Conservation (phyloP, 1,284 basidiomycete species). For the Caloboletus firmus region DNA sequence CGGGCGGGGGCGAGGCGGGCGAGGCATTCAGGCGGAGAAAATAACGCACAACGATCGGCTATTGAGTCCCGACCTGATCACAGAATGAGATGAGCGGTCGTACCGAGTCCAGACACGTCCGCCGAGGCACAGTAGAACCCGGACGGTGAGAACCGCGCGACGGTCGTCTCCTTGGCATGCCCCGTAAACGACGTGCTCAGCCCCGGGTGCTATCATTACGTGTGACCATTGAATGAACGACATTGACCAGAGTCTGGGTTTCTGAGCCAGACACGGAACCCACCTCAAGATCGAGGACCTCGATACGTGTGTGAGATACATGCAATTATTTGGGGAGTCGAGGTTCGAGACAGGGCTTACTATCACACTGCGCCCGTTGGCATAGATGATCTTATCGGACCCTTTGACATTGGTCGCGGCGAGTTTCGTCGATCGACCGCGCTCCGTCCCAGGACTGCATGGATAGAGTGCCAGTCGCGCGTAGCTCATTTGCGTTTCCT, state of each 20-base stretch:
- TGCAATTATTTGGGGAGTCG: neutral
- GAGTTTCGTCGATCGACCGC: slow-evolving; percentile 81
- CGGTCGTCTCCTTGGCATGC: slow-evolving; percentile 83
- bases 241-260: neutral
- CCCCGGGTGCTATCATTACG: slow-evolving; percentile 46
- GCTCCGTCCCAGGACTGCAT: slow-evolving; percentile 71
- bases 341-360: slow-evolving; percentile 47
- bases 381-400: slow-evolving; percentile 79
- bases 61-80: neutral
- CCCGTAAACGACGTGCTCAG: slow-evolving; percentile 67
- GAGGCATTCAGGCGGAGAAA: neutral
- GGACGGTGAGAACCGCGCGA: slow-evolving; percentile 90
- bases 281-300: slow-evolving; percentile 67
- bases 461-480: slow-evolving; percentile 54
- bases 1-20: neutral
- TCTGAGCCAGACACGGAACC: neutral
- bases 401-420: slow-evolving; percentile 61
- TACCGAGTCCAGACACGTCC: slow-evolving; percentile 77
- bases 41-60: neutral
- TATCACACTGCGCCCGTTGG: slow-evolving; percentile 83
- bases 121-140: slow-evolving; percentile 96
- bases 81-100: slow-evolving; percentile 16
- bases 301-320: slow-evolving; percentile 2
- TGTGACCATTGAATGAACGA: neutral
- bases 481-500: slow-evolving; percentile 26